Conservation (phyloP, 768 basidiomycete genomes). For the Tulasnella sp. region DNA sequence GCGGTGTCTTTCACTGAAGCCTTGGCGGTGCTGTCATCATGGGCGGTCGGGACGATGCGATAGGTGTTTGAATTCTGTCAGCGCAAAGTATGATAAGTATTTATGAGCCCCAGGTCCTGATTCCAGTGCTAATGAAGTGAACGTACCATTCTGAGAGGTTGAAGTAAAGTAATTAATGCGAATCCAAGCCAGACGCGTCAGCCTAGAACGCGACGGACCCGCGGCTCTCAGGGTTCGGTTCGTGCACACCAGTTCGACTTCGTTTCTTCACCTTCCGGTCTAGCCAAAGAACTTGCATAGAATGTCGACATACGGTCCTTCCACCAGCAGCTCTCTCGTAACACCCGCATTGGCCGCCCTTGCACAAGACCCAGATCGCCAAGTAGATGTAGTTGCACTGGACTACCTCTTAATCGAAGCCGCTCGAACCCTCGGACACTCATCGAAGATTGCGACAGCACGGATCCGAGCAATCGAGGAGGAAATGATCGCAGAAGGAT, state of each 20-base stretch:
- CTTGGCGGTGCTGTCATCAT: slow-evolving; percentile 29
- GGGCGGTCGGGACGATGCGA: slow-evolving; percentile 48
- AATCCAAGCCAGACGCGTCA: slow-evolving; percentile 4
- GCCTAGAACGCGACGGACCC: slow-evolving; percentile 3
- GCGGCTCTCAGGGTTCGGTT: not conserved
- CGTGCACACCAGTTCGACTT: not conserved
- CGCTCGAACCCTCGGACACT: slow-evolving; percentile 60
- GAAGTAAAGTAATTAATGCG: not conserved
- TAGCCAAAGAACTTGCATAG: not conserved
- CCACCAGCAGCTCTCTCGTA: slow-evolving; percentile 19
- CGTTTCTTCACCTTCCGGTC: not conserved
- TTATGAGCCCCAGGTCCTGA: not conserved
- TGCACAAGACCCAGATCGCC: slow-evolving; percentile 14
- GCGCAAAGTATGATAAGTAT: not conserved
- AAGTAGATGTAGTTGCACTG: slow-evolving; percentile 21
- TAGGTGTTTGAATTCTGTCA: slow-evolving; percentile 22
- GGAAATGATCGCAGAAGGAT: slow-evolving; percentile 68
- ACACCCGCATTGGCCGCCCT: slow-evolving; percentile 15
- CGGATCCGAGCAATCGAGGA: slow-evolving; percentile 58
- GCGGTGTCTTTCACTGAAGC: slow-evolving; percentile 58
- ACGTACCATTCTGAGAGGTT: not conserved
- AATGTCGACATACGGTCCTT: slow-evolving; percentile 12
- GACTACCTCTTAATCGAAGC: slow-evolving; percentile 82
- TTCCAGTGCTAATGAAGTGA: no score
- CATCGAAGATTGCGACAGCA: slow-evolving; percentile 58